phyloP scores from a whole-genome alignment of 768 basidiomycete species.

The Rhodotorula kratochvilovae region DNA sequence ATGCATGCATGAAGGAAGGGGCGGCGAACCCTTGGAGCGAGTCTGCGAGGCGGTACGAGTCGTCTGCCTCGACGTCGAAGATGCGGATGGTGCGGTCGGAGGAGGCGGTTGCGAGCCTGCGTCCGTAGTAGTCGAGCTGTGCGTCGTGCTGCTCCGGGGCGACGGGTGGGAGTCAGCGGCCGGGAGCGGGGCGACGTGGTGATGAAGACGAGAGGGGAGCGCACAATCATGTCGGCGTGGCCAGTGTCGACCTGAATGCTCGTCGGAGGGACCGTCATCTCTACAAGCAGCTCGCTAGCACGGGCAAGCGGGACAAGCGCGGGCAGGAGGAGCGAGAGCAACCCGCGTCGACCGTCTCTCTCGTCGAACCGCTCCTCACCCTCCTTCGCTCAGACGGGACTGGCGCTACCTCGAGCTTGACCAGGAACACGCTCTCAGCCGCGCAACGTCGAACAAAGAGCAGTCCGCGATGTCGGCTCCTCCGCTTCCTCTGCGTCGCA shows the following conservation, averaged over 20 bases:
- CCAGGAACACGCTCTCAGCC: no score
- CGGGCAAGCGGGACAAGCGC: not conserved
- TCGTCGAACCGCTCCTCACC: no score
- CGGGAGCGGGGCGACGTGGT: not conserved
- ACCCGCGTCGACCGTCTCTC: no score
- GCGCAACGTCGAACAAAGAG: no score
- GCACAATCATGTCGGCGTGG: conserved; percentile 97
- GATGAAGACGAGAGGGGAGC: conserved; percentile 43
- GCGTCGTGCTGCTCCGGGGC: conserved; percentile 73
- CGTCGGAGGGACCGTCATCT: conserved; percentile 22
- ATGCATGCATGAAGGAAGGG: no score
- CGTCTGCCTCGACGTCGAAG: conserved; percentile 88
- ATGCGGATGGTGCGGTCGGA: conserved; percentile 92
- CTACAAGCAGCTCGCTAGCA: not conserved
- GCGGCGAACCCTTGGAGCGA: conserved; percentile 68
- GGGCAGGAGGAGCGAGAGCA: not conserved
- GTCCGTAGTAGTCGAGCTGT: conserved; percentile 95
- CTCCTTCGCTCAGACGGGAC: not conserved
- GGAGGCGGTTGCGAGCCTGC: conserved; percentile 91
- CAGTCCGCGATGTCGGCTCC: no score
- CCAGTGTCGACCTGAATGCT: conserved; percentile 68
- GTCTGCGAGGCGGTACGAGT: conserved; percentile 48
- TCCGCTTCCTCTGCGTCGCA: not conserved
- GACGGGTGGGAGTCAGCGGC: not conserved
- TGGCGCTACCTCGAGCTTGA: no score